phyloP scores from a whole-genome alignment of 164 flowering plant genomes.

The Vitis vinifera region DNA sequence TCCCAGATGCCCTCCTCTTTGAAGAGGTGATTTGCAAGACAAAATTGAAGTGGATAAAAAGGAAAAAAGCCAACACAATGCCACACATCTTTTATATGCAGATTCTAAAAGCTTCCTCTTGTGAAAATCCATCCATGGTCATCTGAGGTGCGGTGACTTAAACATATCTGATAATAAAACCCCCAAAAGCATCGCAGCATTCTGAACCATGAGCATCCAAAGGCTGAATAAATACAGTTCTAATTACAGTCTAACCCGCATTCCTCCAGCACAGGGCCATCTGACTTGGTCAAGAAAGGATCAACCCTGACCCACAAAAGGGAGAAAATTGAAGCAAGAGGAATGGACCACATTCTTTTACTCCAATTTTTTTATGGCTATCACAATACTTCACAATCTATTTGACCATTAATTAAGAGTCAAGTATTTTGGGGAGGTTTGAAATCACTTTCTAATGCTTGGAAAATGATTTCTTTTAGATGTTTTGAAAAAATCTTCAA shows the following conservation, averaged over 20 bases:
- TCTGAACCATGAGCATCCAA: too few species aligned
- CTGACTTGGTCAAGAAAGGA: slow-evolving; percentile 51
- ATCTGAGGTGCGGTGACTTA: background rate
- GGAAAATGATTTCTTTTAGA: too few species aligned
- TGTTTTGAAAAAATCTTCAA: too few species aligned
- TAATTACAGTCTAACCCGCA: slow-evolving; percentile 62
- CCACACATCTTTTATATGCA: background rate
- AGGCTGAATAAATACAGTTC: background rate
- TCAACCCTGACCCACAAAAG: slow-evolving; percentile 66
- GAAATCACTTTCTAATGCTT: too few species aligned
- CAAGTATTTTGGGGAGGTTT: too few species aligned
- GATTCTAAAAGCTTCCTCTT: background rate
- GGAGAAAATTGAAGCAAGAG: slow-evolving; percentile 68
- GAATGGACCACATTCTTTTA: slow-evolving; percentile 42
- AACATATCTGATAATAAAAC: background rate
- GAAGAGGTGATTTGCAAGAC: background rate
- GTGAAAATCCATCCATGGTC: background rate
- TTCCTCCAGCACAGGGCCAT: slow-evolving; percentile 51
- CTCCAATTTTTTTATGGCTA: too few species aligned
- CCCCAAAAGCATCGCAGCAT: background rate
- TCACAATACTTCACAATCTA: too few species aligned
- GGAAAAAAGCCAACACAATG: background rate
- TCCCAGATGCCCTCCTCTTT: background rate
- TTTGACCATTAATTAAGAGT: too few species aligned
- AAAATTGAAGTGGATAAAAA: background rate